These are phyloP conservation scores for Cylindrodendrum hubeiense DNA, from an alignment of 2,329 filamentous ascomycete species.

Conservation along the genomic window DNA sequence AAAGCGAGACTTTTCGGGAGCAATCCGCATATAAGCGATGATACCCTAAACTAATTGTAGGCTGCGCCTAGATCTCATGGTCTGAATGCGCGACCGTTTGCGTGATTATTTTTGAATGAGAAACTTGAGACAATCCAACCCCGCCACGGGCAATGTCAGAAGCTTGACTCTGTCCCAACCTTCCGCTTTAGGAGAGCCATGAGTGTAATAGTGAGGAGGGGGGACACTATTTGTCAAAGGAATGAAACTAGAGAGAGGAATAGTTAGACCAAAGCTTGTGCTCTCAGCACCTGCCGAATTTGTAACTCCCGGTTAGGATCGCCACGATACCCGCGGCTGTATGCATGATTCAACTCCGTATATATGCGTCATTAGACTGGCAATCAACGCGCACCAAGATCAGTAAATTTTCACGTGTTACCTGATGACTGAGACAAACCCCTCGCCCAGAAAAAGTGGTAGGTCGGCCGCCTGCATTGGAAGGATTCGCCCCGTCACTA, in stretches of 20 bases:
- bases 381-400: background rate
- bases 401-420: background rate
- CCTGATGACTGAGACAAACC: conserved; percentile 16
- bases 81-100: background rate
- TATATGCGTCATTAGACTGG: background rate
- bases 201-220: background rate
- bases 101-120: background rate
- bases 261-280: background rate
- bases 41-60: no score
- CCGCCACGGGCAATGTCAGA: background rate
- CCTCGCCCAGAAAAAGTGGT: conserved; percentile 10
- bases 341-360: background rate
- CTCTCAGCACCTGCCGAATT: conserved; percentile 16
- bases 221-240: background rate
- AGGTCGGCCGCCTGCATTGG: conserved; percentile 7
- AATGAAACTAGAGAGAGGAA: background rate
- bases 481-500: conserved; percentile 11
- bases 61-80: background rate
- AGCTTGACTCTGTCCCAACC: background rate
- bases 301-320: background rate
- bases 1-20: no score
- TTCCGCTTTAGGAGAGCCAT: background rate
- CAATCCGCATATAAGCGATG: no score
- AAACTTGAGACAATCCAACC: background rate
- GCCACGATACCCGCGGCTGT: background rate